Conservation (phyloP, 345 rosid species). For the Pseudoturritis turrita region DNA sequence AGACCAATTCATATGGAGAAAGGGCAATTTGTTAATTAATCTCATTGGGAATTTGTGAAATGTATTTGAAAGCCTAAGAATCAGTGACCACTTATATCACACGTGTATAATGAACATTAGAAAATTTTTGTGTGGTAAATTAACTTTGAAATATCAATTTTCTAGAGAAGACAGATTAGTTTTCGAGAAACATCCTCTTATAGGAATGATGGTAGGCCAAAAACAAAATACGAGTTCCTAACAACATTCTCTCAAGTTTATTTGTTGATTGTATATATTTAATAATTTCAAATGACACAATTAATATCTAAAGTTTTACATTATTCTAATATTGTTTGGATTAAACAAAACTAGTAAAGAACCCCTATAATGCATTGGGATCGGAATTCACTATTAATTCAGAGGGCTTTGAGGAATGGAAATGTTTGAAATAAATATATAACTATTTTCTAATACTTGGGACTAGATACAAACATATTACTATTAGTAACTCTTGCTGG, state of each 20-base stretch:
- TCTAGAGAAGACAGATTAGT: constrained; percentile 17
- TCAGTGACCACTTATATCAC: constrained; percentile 27
- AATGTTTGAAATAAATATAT: constrained; percentile 2
- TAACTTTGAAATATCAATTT: background rate
- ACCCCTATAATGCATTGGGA: constrained; percentile 22
- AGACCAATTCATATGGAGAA: background rate
- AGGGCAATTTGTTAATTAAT: background rate
- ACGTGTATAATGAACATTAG: constrained; percentile 8
- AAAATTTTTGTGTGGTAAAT: background rate
- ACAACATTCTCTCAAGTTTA: constrained; percentile 29
- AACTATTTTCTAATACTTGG: constrained; percentile 23
- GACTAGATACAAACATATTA: background rate
- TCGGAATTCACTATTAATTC: too few relatives aligned
- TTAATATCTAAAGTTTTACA: background rate
- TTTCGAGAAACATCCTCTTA: constrained; percentile 32
- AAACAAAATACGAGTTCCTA: background rate
- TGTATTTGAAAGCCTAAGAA: constrained; percentile 19
- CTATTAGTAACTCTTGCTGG: background rate
- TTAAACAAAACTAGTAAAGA: constrained; percentile 12
- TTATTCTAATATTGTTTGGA: constrained; percentile 2
- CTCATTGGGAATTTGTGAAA: constrained; percentile 24
- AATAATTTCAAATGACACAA: constrained; percentile 6
- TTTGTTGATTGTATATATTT: background rate
- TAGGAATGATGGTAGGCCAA: constrained; percentile 17
- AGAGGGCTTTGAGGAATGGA: background rate